Evolutionary conservation across 2,329 filamentous ascomycete species (phyloP).

Genomic region (Colletotrichum falcatum): DNA sequence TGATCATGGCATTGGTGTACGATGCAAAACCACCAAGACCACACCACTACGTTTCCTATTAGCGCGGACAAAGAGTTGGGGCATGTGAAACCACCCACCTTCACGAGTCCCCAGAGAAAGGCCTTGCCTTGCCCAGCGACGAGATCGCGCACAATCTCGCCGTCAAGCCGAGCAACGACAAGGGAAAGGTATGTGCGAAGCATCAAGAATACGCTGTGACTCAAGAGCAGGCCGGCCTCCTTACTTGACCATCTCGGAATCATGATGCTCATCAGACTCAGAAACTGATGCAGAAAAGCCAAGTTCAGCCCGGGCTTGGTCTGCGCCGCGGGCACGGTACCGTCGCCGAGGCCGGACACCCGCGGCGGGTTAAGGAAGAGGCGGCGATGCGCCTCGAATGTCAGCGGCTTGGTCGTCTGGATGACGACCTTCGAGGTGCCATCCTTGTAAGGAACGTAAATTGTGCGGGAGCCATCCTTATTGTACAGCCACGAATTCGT

Average conservation of each 20-base stretch:
- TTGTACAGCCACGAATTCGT: conserved; percentile 93
- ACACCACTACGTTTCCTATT: conserved; percentile 73
- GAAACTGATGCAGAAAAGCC: conserved; percentile 95
- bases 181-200: conserved; percentile 93
- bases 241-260: conserved; percentile 96
- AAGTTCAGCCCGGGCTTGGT: conserved; percentile 95
- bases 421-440: conserved; percentile 92
- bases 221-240: conserved; percentile 89
- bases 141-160: conserved; percentile 94
- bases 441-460: conserved; percentile 93
- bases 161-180: conserved; percentile 91
- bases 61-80: conserved; percentile 22
- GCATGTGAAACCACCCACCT: conserved; percentile 58
- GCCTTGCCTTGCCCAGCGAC: conserved; percentile 93
- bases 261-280: conserved; percentile 97
- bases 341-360: conserved; percentile 80
- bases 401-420: conserved; percentile 88
- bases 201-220: conserved; percentile 90
- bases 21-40: conserved; percentile 93
- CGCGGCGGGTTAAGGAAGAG: conserved; percentile 93
- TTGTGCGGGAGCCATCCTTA: conserved; percentile 94
- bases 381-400: conserved; percentile 94
- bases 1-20: conserved; percentile 99
- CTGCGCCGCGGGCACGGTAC: conserved; percentile 84
- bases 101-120: conserved; percentile 89